Evolutionary conservation across 345 rosid species (phyloP).

Genomic region (Luvunga scandens): DNA sequence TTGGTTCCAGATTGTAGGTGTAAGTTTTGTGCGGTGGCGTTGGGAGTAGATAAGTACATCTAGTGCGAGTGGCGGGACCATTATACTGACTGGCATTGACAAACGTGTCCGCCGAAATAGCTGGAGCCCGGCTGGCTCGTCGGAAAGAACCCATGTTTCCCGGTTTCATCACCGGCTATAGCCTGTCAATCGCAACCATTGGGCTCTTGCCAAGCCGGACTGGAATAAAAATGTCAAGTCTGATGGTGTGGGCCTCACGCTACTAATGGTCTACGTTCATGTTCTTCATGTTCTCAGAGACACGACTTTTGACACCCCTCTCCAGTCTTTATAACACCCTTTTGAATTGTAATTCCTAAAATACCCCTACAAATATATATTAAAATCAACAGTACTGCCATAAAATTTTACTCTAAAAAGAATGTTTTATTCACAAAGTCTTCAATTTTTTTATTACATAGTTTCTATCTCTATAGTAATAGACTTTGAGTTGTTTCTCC

Average conservation of each 20-base stretch:
- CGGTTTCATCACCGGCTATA: neutral
- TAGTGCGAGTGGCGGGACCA: neutral
- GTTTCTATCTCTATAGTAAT: too few relatives aligned
- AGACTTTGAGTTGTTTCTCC: too few relatives aligned
- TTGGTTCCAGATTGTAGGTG: neutral
- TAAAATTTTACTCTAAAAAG: too few relatives aligned
- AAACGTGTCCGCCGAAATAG: neutral
- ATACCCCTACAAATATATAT: too few relatives aligned
- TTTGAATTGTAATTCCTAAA: too few relatives aligned
- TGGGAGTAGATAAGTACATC: neutral
- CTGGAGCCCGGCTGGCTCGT: conserved; percentile 14
- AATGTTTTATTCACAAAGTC: too few relatives aligned
- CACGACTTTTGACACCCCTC: too few relatives aligned
- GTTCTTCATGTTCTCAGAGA: neutral
- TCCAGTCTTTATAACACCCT: too few relatives aligned
- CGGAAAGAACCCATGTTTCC: neutral
- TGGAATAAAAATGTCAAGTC: neutral
- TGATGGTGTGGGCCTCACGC: neutral
- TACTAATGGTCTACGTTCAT: neutral
- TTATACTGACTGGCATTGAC: conserved; percentile 4
- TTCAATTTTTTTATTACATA: too few relatives aligned
- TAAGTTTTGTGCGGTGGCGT: neutral
- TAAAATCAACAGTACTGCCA: too few relatives aligned
- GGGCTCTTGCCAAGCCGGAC: neutral
- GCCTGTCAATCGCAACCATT: neutral